Evolutionary conservation across 2,329 filamentous ascomycete species (phyloP).

Genomic region (Fusarium oxysporum): DNA sequence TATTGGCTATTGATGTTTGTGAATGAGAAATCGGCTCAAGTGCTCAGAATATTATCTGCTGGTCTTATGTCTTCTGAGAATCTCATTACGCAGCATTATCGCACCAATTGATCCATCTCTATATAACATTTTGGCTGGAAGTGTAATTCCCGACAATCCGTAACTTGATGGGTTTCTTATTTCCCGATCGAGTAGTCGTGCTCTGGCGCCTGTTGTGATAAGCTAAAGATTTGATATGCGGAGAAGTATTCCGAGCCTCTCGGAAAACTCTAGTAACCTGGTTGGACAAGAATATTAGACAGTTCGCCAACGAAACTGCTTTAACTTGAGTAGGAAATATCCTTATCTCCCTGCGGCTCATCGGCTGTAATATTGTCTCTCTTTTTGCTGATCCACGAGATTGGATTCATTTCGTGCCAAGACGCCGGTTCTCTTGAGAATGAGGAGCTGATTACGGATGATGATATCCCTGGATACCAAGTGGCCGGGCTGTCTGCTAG

Average conservation of each 20-base stretch:
- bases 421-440: neutral
- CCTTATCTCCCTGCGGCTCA: neutral
- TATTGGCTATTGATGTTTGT: neutral
- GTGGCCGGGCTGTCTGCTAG: neutral
- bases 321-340: neutral
- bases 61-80: neutral
- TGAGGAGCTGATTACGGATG: neutral
- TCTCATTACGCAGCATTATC: neutral
- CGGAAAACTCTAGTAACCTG: neutral
- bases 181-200: neutral
- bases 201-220: neutral
- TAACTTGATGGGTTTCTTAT: neutral
- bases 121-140: neutral
- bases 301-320: neutral
- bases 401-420: neutral
- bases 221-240: neutral
- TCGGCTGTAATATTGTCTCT: no score
- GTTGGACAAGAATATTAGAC: neutral
- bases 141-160: neutral
- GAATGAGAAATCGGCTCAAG: neutral
- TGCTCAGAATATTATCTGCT: neutral
- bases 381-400: neutral
- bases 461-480: neutral
- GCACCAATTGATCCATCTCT: fast-evolving
- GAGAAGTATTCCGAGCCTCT: neutral